These are phyloP conservation scores for Monosporascus cannonballus DNA, from an alignment of 2,329 filamentous ascomycete genomes.

Conservation along the genomic window DNA sequence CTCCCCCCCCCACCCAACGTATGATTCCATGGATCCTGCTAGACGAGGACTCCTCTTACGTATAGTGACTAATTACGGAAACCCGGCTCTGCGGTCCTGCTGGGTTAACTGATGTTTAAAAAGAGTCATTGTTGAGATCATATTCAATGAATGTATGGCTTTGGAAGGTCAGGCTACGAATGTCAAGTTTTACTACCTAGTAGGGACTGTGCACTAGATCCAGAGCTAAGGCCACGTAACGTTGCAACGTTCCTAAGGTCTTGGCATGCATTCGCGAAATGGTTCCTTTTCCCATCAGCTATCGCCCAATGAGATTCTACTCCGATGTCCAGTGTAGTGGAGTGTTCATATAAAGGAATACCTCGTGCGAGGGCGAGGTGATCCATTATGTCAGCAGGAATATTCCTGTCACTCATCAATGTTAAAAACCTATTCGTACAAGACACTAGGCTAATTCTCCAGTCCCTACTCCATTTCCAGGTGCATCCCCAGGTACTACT, in stretches of 20 bases:
- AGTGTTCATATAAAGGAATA: background rate
- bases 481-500: background rate
- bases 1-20: too few species aligned
- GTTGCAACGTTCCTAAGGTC: background rate
- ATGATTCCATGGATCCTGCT: too few species aligned
- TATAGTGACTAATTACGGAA: too few species aligned
- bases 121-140: too few species aligned
- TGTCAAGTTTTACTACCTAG: background rate
- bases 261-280: background rate
- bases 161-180: background rate
- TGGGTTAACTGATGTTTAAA: too few species aligned
- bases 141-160: too few species aligned
- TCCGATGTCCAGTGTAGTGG: background rate
- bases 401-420: background rate
- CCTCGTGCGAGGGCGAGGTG: background rate
- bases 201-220: background rate
- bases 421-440: background rate
- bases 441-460: background rate
- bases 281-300: background rate
- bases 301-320: background rate
- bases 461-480: background rate
- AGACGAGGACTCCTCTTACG: too few species aligned
- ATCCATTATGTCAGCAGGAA: background rate
- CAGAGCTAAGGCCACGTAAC: background rate
- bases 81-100: too few species aligned